Evolutionary conservation across 2,329 filamentous ascomycete species (phyloP).

Genomic region (Atkinsonella texensis): DNA sequence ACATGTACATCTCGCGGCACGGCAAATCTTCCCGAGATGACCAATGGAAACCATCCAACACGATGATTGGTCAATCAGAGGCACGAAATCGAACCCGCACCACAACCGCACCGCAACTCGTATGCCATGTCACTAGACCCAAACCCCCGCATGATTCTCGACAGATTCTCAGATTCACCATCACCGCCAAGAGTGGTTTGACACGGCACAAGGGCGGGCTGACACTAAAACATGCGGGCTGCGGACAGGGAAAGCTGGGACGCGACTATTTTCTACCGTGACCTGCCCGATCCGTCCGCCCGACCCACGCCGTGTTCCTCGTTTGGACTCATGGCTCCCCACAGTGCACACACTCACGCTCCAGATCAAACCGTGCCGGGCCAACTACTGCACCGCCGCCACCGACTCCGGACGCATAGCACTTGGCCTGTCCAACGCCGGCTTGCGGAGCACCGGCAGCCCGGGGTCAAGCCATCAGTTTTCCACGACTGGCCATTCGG

Average conservation of each 20-base stretch:
- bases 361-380: conserved; percentile 4
- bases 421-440: background rate
- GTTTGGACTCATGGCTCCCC: background rate
- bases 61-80: no score
- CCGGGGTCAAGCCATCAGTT: background rate
- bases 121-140: no score
- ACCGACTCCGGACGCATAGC: conserved; percentile 2
- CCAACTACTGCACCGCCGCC: conserved; percentile 1
- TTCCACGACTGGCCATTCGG: background rate
- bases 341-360: background rate
- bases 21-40: no score
- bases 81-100: no score
- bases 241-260: background rate
- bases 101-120: no score
- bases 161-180: no score
- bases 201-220: no score
- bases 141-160: no score
- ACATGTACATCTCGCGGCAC: no score
- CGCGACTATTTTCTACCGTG: conserved; percentile 1
- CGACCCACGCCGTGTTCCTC: conserved; percentile 2
- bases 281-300: conserved; percentile 7
- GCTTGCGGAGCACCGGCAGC: conserved; percentile 1
- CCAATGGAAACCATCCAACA: no score
- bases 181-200: no score
- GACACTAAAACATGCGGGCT: background rate